Conservation (phyloP, 2,329 filamentous ascomycete species). For the Dryadomyces sulphureus region DNA sequence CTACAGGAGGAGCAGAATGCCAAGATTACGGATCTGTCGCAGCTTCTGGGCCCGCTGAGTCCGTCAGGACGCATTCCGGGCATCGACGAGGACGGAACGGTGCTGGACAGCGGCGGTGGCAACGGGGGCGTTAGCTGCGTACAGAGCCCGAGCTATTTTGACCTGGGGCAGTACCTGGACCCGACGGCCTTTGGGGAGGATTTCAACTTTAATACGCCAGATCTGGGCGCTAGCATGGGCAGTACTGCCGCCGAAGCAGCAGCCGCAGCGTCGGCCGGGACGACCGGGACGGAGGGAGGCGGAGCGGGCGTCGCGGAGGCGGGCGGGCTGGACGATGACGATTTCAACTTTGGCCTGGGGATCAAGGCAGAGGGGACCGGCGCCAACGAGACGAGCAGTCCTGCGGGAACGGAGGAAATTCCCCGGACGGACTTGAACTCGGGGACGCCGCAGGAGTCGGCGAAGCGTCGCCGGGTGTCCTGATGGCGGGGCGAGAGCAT, state of each 20-base stretch:
- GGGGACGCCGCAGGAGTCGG: not conserved
- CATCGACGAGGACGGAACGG: conserved; percentile 28
- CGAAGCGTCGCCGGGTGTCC: conserved; percentile 18
- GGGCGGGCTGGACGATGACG: conserved; percentile 21
- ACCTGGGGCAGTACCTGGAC: conserved; percentile 36
- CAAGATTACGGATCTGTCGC: conserved; percentile 61
- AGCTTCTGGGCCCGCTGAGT: conserved; percentile 62
- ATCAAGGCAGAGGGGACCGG: conserved; percentile 12
- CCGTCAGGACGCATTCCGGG: conserved; percentile 69
- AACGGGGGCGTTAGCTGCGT: not conserved
- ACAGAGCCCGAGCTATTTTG: conserved; percentile 20
- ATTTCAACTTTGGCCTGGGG: conserved; percentile 38
- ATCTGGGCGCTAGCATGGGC: conserved; percentile 20
- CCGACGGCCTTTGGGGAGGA: conserved; percentile 27
- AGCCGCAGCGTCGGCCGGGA: conserved; percentile 2
- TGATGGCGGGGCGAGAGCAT: not conserved
- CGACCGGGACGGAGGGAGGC: not conserved
- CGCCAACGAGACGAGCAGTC: conserved; percentile 13
- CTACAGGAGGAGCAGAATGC: conserved; percentile 67
- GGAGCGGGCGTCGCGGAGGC: not conserved
- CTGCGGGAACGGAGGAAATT: conserved; percentile 10
- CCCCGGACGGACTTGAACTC: conserved; percentile 8
- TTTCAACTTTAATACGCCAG: conserved; percentile 30
- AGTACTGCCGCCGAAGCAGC: too few species aligned
- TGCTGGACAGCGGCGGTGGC: not conserved